These are phyloP conservation scores for Leccinum fibrillosum DNA, from an alignment of 768 basidiomycete genomes.

Conservation along the genomic window DNA sequence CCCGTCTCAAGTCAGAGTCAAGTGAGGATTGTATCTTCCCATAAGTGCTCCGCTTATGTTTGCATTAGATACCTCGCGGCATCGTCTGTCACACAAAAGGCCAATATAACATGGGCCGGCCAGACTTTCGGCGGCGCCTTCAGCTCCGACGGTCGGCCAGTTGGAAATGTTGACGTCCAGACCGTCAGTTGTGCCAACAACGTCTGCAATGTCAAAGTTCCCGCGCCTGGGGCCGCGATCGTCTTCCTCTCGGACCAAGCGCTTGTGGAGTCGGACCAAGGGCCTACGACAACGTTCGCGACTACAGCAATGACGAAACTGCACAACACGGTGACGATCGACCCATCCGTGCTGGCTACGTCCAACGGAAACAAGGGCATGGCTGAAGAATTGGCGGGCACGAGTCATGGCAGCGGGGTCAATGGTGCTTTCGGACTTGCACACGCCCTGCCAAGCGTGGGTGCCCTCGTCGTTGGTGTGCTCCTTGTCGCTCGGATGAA, in stretches of 20 bases:
- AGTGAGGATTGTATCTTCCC: constrained; percentile 32
- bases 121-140: constrained; percentile 67
- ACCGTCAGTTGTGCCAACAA: constrained; percentile 57
- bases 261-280: constrained; percentile 33
- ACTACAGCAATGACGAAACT: constrained; percentile 39
- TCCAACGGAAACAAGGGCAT: constrained; percentile 55
- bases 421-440: constrained; percentile 3
- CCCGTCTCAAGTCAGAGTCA: constrained; percentile 52
- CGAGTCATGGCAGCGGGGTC: constrained; percentile 2
- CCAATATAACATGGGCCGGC: constrained; percentile 74
- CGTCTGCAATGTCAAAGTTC: constrained; percentile 57
- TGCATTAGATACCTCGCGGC: constrained; percentile 55
- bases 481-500: constrained; percentile 5
- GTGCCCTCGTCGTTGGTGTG: constrained; percentile 15
- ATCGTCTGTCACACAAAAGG: constrained; percentile 52
- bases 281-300: constrained; percentile 45
- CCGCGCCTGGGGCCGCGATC: constrained; percentile 71
- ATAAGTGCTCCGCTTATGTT: background rate
- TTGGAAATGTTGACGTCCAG: constrained; percentile 51
- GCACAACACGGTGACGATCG: constrained; percentile 52
- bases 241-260: constrained; percentile 59
- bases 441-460: constrained; percentile 10
- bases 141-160: constrained; percentile 64
- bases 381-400: constrained; percentile 13
- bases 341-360: constrained; percentile 51